These are phyloP conservation scores for Suhomyces bribrorum DNA, from an alignment of 1,139 yeast species.

Conservation along the genomic window DNA sequence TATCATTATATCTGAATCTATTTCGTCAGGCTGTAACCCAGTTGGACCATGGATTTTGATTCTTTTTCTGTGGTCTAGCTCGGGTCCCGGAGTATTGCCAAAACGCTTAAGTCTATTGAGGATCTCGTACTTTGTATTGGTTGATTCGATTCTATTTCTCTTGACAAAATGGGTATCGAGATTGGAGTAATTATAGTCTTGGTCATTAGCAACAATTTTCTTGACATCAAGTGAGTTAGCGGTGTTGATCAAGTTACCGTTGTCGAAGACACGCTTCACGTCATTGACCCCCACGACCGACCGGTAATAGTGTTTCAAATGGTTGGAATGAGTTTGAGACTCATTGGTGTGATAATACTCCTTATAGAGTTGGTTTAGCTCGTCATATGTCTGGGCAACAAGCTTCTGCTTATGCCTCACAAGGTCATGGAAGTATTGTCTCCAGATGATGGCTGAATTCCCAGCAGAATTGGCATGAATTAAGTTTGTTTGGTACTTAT, in stretches of 20 bases:
- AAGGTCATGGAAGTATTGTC: slow-evolving; percentile 30
- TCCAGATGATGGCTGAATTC: slow-evolving; percentile 37
- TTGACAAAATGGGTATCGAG: slow-evolving; percentile 26
- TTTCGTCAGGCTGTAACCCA: slow-evolving; percentile 28
- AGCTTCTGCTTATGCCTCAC: slow-evolving; percentile 26
- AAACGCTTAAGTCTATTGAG: slow-evolving; percentile 14
- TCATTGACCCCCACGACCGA: slow-evolving; percentile 28
- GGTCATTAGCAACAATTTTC: slow-evolving; percentile 18
- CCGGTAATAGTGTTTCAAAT: slow-evolving; percentile 33
- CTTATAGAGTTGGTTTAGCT: slow-evolving; percentile 28
- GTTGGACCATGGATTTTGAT: slow-evolving; percentile 21
- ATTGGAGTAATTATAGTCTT: slow-evolving; percentile 29
- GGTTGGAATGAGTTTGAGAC: slow-evolving; percentile 12
- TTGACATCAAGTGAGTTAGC: slow-evolving; percentile 8
- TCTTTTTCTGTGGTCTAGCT: slow-evolving; percentile 9
- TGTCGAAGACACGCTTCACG: slow-evolving; percentile 14
- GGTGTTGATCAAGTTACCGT: slow-evolving; percentile 10
- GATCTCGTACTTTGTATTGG: slow-evolving; percentile 25
- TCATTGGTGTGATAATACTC: slow-evolving; percentile 27
- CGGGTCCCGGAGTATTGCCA: slow-evolving; percentile 8
- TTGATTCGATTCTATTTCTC: slow-evolving; percentile 37
- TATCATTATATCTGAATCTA: slow-evolving; percentile 23
- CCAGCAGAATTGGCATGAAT: slow-evolving; percentile 25
- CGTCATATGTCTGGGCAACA: slow-evolving; percentile 25
- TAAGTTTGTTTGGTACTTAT: slow-evolving; percentile 31